phyloP scores from a whole-genome alignment of 495 filamentous ascomycete genomes.

The Tuber calosporum region DNA sequence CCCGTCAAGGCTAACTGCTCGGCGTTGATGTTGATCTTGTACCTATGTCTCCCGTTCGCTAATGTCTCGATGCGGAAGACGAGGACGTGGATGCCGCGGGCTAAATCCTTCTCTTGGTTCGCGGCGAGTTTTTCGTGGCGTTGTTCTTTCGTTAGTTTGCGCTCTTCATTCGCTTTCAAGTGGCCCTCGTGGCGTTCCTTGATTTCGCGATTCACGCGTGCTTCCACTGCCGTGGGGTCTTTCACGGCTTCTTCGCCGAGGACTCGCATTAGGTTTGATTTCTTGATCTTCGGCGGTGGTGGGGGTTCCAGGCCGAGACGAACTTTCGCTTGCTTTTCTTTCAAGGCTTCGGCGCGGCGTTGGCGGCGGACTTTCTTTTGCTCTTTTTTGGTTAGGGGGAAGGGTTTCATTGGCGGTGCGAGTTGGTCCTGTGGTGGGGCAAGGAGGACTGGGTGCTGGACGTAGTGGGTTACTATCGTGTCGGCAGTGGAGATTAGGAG shows the following conservation, averaged over 20 bases:
- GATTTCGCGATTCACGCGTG: constrained; percentile 83
- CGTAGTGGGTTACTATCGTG: constrained; percentile 76
- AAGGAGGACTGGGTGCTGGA: constrained; percentile 89
- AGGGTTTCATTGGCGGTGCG: constrained; percentile 70
- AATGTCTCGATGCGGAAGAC: constrained; percentile 86
- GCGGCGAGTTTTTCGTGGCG: constrained; percentile 71
- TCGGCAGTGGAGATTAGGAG: constrained; percentile 72
- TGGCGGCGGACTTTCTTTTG: constrained; percentile 86
- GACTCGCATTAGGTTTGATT: constrained; percentile 92
- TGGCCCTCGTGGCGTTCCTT: constrained; percentile 73
- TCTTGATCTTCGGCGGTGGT: constrained; percentile 89
- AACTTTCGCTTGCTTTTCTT: constrained; percentile 94
- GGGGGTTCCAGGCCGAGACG: constrained; percentile 80
- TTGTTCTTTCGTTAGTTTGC: constrained; percentile 86
- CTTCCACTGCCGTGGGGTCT: constrained; percentile 94
- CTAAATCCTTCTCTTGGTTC: constrained; percentile 81
- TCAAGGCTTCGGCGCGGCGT: constrained; percentile 79
- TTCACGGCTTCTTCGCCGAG: constrained; percentile 96
- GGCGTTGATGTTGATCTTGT: constrained; percentile 85
- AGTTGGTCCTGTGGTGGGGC: constrained; percentile 85
- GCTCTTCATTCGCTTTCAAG: constrained; percentile 69
- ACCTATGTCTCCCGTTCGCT: constrained; percentile 82
- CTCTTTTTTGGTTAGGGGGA: constrained; percentile 86
- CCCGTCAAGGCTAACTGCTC: constrained; percentile 80
- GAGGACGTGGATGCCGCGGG: constrained; percentile 70